These are phyloP conservation scores for Gillenia trifoliata DNA, from an alignment of 306 rosid genomes.

Conservation along the genomic window DNA sequence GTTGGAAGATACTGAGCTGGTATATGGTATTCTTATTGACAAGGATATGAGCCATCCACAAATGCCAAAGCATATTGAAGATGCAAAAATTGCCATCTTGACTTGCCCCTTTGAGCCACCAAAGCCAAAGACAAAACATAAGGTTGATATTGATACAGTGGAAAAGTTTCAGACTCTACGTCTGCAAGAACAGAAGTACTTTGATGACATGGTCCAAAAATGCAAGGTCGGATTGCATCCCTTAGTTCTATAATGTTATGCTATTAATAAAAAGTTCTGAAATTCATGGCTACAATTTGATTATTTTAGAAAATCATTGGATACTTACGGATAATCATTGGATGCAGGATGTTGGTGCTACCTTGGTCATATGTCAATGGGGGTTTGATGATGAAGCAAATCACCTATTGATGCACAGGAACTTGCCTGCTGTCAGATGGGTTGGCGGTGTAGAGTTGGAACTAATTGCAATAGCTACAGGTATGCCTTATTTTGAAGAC, in stretches of 20 bases:
- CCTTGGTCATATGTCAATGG: conserved; percentile 97
- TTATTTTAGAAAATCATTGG: not conserved
- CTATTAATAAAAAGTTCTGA: not conserved
- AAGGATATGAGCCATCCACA: conserved; percentile 99
- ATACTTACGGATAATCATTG: conserved; percentile 9
- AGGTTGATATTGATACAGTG: conserved; percentile 95
- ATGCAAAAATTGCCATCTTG: conserved; percentile 93
- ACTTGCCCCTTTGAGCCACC: conserved; percentile 99
- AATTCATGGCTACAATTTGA: not conserved
- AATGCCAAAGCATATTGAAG: conserved; percentile 90
- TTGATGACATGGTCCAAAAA: conserved; percentile 91
- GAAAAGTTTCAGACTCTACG: conserved; percentile 92
- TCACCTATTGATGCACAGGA: conserved; percentile 92
- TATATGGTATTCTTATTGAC: conserved; percentile 86
- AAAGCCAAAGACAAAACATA: conserved; percentile 97
- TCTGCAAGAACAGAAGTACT: conserved; percentile 75
- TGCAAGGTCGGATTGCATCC: conserved; percentile 64
- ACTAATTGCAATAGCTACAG: conserved; percentile 96
- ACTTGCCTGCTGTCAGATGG: conserved; percentile 99
- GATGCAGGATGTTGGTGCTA: conserved; percentile 86
- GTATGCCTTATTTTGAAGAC: conserved; percentile 34
- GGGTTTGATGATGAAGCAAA: conserved; percentile 99
- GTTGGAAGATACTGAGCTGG: conserved; percentile 88
- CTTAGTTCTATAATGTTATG: not conserved
- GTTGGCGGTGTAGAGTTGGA: conserved; percentile 99